Percentiles rank a stretch among this genome's conserved stretches.
Conservation (phyloP, 768 basidiomycete genomes). For the Punctularia strigosozonata region DNA sequence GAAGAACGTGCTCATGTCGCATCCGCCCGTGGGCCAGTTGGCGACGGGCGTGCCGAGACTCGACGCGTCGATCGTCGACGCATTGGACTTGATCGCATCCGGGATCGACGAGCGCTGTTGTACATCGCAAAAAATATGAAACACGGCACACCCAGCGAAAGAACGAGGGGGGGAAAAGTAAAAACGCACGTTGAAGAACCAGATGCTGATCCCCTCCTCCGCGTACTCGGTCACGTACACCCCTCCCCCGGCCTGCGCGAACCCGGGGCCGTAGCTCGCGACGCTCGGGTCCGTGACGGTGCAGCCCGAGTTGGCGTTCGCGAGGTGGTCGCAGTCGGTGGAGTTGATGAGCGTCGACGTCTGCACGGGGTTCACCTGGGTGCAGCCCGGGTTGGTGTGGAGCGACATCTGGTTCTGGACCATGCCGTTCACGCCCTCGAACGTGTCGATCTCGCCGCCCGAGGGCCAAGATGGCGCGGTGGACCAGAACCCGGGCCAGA, state of each 20-base stretch:
- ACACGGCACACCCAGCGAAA: background rate
- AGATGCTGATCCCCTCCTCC: constrained; percentile 47
- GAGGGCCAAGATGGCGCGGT: constrained; percentile 48
- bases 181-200: constrained; percentile 44
- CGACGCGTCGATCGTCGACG: constrained; percentile 39
- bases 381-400: constrained; percentile 57
- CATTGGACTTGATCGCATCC: constrained; percentile 30
- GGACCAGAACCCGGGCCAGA: constrained; percentile 57
- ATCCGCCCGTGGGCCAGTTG: constrained; percentile 51
- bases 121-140: constrained; percentile 1
- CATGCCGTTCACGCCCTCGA: constrained; percentile 70
- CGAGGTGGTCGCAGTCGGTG: constrained; percentile 46
- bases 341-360: constrained; percentile 40
- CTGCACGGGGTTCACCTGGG: constrained; percentile 34
- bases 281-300: constrained; percentile 41
- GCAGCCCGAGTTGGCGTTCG: constrained; percentile 55
- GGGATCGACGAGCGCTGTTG: constrained; percentile 33
- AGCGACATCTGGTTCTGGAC: constrained; percentile 60
- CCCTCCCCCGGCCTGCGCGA: constrained; percentile 58
- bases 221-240: constrained; percentile 69
- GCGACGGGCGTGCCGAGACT: constrained; percentile 56
- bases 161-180: constrained; percentile 14
- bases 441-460: constrained; percentile 57
- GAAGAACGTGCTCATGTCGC: constrained; percentile 26
- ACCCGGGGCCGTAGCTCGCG: constrained; percentile 52